Evolutionary conservation across 2,329 filamentous ascomycete genomes (phyloP), one percentile per base, ranked within the genome.

Genomic region (Ophiostoma perfectum): DNA sequence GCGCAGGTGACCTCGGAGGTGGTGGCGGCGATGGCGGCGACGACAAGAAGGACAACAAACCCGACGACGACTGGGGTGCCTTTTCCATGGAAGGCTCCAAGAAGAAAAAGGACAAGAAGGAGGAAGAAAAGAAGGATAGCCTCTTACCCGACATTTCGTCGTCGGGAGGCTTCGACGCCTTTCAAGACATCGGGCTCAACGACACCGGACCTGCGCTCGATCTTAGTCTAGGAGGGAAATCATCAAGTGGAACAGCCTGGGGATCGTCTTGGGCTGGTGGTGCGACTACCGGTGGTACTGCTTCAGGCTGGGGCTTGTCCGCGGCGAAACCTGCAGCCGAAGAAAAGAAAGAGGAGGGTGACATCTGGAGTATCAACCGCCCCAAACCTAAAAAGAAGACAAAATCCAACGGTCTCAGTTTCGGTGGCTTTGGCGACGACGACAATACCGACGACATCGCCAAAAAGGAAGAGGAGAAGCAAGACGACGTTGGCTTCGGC

Each of bases 161-260:
- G 12, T 70, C 75, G 2, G 73, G 75, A 36, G 81, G 81, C 64
- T 78, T 82, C 60, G 83, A 84, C 68, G 78, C 82, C n/a, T 91
- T 91, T 72, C 83, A 90, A 62, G 88, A 91, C 41, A 86, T 92
- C 72, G 90, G 86, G 73, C 77, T 92, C 39, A 84, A 88, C 72
- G 87, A 89, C 68, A 75, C 78, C 11, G 39, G 79, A n/a, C 84
- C 86, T 42, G 27, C 64, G 3, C 45, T 87, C 14, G 83, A 80
- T 70, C 82, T 87, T 73, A 83, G 82, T 65, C 75, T 70, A 44
- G 66, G 68, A n/a, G 86, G 65, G 78, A 80, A 52, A 12, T n/a
- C 64, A 2, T 65, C 64, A 16, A 16, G 27, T 4, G 64, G 64
- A 4, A 16, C 64, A 16, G 64, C 64, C 52, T 90, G 87, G 86